Base-by-base conservation (phyloP, 306 rosid genomes). In the Ochetophila trinervis region DNA sequence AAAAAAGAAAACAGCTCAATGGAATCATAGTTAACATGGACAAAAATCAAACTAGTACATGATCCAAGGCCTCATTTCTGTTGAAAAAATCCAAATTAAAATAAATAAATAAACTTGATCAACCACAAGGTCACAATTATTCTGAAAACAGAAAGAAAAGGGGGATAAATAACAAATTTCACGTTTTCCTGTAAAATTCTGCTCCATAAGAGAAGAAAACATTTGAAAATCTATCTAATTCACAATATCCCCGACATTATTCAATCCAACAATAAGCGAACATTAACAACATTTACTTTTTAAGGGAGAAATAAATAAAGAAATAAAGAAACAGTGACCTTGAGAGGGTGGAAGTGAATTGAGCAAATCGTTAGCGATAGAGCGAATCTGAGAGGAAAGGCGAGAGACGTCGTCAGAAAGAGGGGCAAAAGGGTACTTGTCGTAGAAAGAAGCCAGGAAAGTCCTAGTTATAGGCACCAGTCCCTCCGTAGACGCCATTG, bases 401-500 rank as follows among this genome's bases (percentile, higher is more conserved):
- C 79, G 82, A 66, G 88, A 58, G 62, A 93, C 88, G 52, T 87
- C 81, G 2, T 67, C 69, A 36, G 97, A 87, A 22, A 86, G 89
- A 66, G 98, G 89, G 8, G 85, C 4, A 15, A 87, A 87, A 19
- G 85, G 82, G 78, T 87, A 89, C 9, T 64, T 86, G 60, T 93
- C 98, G 76, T 93, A 93, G 37, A 82, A 93, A 21, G 97, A 80
- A 1, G 98, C 78, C 12, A 93, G 96, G 68, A 79, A 74, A 21
- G 67, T 72, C 77, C 98, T 76, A 20, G 97, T 93, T 36, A 93
- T 93, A 9, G 98, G 96, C 21, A 93, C 91, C 37, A 89, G 76
- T 66, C 98, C 98, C 72, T 84, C 96, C 24, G 83, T 93, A 8
- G 94, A 85, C 76, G 98, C 91, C 98, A 89, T 91, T 55, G 53